Base-by-base conservation (phyloP, 768 basidiomycete species). In the Lactarius sp. region DNA sequence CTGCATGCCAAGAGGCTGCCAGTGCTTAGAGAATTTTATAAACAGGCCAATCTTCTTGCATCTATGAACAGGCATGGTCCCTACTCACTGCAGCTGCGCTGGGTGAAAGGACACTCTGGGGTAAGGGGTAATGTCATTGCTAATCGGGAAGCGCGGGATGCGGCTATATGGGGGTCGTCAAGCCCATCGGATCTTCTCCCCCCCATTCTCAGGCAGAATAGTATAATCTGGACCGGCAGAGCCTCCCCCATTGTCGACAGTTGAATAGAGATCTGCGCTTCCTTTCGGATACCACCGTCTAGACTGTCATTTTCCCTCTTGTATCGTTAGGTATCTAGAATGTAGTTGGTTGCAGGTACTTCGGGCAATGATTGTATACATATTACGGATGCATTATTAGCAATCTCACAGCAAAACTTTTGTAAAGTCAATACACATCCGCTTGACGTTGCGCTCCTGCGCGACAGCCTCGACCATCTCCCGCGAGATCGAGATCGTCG, bases 381-480 rank as follows among this genome's bases (percentile, higher is more conserved):
- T 46, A 56, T 33, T 34, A 20, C 6, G 42, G 22, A 16, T 31
- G 16, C 36, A 47, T n/a, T n/a, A 12, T n/a, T n/a, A 12, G 10
- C 12, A 41, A 53, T 46, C 5, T 69, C 73, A 82, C 60, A 85
- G 66, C 62, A 85, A 71, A 36, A 88, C 83, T 77, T 83, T 83
- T 3, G 73, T 76, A 70, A 83, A 70, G 67, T 83, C 80, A 77
- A 90, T 79, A 73, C 83, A 85, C 77, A 83, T 83, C 61, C 75
- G 79, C 76, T 91, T 93, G 52, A 95, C 84, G 56, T 80, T 80
- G 71, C 90, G 80, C 71, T 87, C 85, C 69, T 72, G 77, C 20
- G 85, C 89, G 8, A 92, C 80, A 2, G 72, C 73, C 69, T 90
- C 87, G 3, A 91, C 80, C 81, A 84, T 84, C 71, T 85, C 87